Evolutionary conservation across 192 early-diverging fungal species (phyloP).

Genomic region (Linnemannia exigua): DNA sequence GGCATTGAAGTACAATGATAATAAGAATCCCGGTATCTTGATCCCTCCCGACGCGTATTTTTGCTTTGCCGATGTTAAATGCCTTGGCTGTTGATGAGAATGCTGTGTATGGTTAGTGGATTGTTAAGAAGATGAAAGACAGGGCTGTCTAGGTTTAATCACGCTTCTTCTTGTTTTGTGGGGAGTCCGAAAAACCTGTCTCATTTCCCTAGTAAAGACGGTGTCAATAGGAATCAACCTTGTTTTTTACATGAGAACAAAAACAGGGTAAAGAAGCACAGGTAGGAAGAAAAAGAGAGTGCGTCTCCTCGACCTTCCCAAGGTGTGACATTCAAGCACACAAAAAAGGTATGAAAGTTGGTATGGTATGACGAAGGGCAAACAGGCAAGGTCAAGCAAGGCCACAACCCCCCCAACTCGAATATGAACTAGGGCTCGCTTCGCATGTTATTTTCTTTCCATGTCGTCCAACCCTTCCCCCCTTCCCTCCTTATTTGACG

Average conservation of each 20-base stretch:
- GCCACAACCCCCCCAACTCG: neutral
- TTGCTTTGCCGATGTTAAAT: neutral
- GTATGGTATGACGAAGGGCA: too few species aligned
- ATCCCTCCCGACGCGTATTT: conserved; percentile 12
- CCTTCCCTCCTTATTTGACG: neutral
- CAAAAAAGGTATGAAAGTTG: too few species aligned
- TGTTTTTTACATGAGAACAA: neutral
- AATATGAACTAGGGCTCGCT: neutral
- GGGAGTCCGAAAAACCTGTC: too few species aligned
- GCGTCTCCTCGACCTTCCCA: neutral
- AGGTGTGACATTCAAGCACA: neutral
- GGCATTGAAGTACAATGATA: neutral
- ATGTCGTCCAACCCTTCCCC: neutral
- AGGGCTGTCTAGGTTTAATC: neutral
- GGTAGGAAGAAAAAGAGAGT: neutral
- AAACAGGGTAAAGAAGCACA: neutral
- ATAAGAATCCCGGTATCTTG: conserved; percentile 4
- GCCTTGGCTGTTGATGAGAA: neutral
- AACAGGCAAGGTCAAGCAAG: neutral
- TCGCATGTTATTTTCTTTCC: neutral
- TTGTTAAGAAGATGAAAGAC: neutral
- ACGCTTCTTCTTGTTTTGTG: neutral
- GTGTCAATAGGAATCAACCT: conserved; percentile 9
- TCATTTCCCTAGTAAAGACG: neutral
- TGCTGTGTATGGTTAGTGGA: too few species aligned